Evolutionary conservation across 768 basidiomycete species (phyloP), one percentile per base, ranked within the genome.

Genomic region (Tremella yokohamensis): DNA sequence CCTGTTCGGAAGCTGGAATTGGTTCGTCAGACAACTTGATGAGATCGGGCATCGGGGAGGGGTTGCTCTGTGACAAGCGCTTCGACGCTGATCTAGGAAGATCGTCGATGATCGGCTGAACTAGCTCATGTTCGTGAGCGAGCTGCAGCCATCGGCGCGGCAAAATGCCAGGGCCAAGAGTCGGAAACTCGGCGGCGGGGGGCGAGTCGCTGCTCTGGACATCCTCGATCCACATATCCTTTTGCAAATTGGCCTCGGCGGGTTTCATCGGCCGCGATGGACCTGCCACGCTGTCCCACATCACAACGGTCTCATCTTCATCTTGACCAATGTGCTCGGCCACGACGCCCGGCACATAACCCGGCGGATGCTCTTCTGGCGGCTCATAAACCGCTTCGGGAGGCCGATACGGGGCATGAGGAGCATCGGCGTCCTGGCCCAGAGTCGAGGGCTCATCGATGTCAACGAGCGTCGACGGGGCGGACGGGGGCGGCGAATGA

Each of bases 361-460:
- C 66, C 16, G 67, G 67, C 0, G 64, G 64, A 47, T 63, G 57
- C 50, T 71, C 70, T 24, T 72, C 70, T 19, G 57, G 54, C 20
- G 65, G 62, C 29, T 72, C 70, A 22, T 65, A 62, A 37, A 72
- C 68, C 7, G 65, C 60, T 57, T 72, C 70, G 16, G 70, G 70
- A 1, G 70, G 60, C 49, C 70, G 60, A 56, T 69, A 72, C 0
- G 67, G 65, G 3, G 70, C 63, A 37, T 68, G 64, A n/a, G 65
- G 51, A 13, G 49, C 45, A 40, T 66, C 70, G 25, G 53, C 40
- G 3, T 64, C 63, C 29, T 34, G 29, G 29, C 11, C 29, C 11
- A 34, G 6, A 34, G 6, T 11, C 11, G 29, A 4, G 4, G 29
- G 29, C 11, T 34, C 29, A 34, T 34, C 29, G 6, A 34, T 11